Evolutionary conservation across 148 eudicot genomes (phyloP).

Genomic region (Chenopodium suecicum): DNA sequence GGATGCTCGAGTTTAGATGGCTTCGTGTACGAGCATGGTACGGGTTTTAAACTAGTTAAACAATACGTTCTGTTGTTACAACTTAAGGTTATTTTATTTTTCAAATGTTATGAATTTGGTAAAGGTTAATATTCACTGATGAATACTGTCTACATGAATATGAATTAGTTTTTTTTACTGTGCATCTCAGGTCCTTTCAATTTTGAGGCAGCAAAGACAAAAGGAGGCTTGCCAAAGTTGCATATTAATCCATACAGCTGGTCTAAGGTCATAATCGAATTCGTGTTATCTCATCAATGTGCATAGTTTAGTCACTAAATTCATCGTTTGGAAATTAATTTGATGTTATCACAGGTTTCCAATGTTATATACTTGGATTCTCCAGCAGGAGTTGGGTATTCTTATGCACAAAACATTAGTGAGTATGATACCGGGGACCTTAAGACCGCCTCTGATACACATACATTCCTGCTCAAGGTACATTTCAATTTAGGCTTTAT

Average conservation of each 20-base stretch:
- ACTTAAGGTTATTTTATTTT: no score
- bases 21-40: constrained; percentile 79
- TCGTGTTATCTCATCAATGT: not conserved
- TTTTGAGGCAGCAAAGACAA: constrained; percentile 59
- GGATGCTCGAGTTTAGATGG: constrained; percentile 60
- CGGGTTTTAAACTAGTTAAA: not conserved
- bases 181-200: constrained; percentile 76
- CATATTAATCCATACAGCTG: constrained; percentile 90
- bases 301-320: not conserved
- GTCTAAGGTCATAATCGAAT: constrained; percentile 60
- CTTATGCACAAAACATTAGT: constrained; percentile 55
- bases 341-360: constrained; percentile 54
- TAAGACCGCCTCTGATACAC: constrained; percentile 76
- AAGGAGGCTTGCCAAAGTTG: constrained; percentile 58
- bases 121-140: not conserved
- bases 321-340: not conserved
- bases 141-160: not conserved
- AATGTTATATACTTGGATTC: constrained; percentile 87
- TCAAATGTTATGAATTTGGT: not conserved
- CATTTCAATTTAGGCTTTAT: not conserved
- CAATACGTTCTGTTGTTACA: not conserved
- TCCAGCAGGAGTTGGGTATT: constrained; percentile 84
- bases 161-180: not conserved
- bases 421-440: constrained; percentile 77
- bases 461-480: constrained; percentile 85